Conservation (phyloP, 805 yeast genomes). For the Myxozyma sirexii region DNA sequence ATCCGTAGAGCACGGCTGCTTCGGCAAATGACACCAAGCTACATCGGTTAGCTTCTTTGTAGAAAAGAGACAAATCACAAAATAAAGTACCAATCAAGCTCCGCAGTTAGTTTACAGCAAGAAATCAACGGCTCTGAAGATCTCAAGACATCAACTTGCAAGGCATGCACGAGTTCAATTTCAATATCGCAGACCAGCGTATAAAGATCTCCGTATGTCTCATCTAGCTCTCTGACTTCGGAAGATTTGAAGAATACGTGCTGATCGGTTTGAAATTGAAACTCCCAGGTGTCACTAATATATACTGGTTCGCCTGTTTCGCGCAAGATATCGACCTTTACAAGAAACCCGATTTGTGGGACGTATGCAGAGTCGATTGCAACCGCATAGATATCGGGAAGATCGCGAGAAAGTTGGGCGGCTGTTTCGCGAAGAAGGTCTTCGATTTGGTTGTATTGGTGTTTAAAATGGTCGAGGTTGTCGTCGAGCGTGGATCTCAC, state of each 20-base stretch:
- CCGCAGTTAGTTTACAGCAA: conserved; percentile 40
- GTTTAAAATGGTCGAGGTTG: conserved; percentile 39
- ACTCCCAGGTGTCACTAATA: conserved; percentile 41
- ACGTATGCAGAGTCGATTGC: conserved; percentile 47
- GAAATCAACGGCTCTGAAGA: conserved; percentile 27
- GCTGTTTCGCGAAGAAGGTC: conserved; percentile 39
- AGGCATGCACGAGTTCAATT: conserved; percentile 45
- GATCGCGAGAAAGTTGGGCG: conserved; percentile 16
- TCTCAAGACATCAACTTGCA: conserved; percentile 40
- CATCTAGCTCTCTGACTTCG: conserved; percentile 43
- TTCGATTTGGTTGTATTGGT: conserved; percentile 44
- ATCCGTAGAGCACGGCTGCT: conserved; percentile 40
- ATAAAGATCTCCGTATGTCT: conserved; percentile 49
- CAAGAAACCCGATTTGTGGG: conserved; percentile 52
- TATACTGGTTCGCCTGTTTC: conserved; percentile 1
- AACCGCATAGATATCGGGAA: conserved; percentile 7
- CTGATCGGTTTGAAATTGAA: conserved; percentile 46
- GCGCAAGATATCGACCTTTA: conserved; percentile 38
- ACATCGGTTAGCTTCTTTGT: conserved; percentile 14
- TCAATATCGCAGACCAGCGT: conserved; percentile 44
- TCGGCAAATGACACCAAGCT: conserved; percentile 43
- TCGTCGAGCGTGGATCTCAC: conserved; percentile 42
- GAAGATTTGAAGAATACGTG: conserved; percentile 46
- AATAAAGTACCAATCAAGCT: conserved; percentile 43
- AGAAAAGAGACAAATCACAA: background rate